These are phyloP conservation scores for Yamadazyma oceani DNA, from an alignment of 1,139 yeast species.

Conservation along the genomic window DNA sequence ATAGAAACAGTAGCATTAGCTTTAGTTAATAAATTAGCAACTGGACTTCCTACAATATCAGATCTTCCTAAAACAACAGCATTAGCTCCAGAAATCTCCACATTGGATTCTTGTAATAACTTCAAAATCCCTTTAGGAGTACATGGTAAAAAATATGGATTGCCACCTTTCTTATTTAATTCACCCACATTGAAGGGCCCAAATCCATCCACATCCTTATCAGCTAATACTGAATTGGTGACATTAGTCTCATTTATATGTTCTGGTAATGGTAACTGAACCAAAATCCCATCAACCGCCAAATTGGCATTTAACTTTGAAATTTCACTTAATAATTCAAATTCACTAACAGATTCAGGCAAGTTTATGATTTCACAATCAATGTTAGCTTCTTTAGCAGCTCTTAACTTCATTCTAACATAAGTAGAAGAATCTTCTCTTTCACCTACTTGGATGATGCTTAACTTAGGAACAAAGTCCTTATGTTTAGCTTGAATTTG, in stretches of 20 bases:
- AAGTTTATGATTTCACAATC: slow-evolving; percentile 67
- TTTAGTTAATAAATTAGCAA: slow-evolving; percentile 75
- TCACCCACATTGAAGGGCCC: slow-evolving; percentile 91
- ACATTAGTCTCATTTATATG: slow-evolving; percentile 78
- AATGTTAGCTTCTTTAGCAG: slow-evolving; percentile 84
- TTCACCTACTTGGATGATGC: slow-evolving; percentile 86
- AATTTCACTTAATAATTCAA: slow-evolving; percentile 60
- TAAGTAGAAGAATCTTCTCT: slow-evolving; percentile 93
- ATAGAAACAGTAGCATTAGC: slow-evolving; percentile 87
- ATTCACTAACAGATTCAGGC: slow-evolving; percentile 59
- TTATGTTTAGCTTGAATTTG: slow-evolving; percentile 54
- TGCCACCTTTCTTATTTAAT: slow-evolving; percentile 83
- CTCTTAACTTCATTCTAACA: slow-evolving; percentile 90
- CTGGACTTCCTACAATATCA: slow-evolving; percentile 95
- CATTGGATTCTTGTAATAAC: slow-evolving; percentile 63
- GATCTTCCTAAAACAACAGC: slow-evolving; percentile 97
- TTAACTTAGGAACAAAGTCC: slow-evolving; percentile 71
- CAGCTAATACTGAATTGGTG: slow-evolving; percentile 72
- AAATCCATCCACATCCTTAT: slow-evolving; percentile 95
- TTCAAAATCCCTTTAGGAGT: slow-evolving; percentile 95
- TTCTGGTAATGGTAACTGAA: slow-evolving; percentile 86
- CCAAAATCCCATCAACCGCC: slow-evolving; percentile 81
- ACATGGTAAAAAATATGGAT: slow-evolving; percentile 86
- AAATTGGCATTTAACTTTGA: slow-evolving; percentile 64
- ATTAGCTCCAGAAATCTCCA: slow-evolving; percentile 67